Conservation (phyloP, 2,329 filamentous ascomycete species). For the Penicillium sp. region DNA sequence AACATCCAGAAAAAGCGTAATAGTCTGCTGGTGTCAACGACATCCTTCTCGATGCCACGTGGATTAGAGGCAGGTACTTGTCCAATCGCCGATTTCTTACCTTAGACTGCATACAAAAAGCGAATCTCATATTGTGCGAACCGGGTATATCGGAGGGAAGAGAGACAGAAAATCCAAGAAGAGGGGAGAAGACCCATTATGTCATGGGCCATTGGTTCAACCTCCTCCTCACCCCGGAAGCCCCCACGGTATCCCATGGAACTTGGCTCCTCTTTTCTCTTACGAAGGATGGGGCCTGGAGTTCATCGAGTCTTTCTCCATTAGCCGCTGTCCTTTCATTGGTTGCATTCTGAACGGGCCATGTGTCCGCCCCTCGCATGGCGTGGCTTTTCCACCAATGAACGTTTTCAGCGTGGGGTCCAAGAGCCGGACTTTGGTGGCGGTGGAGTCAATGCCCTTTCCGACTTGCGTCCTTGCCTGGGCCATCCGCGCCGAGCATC, state of each 20-base stretch:
- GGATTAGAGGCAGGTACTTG: conserved; percentile 23
- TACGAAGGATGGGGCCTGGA: background rate
- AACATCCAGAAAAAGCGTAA: conserved; percentile 11
- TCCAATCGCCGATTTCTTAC: conserved; percentile 21
- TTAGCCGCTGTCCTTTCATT: conserved; percentile 11
- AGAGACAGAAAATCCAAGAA: background rate
- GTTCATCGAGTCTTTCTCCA: conserved; percentile 1
- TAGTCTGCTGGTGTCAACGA: background rate
- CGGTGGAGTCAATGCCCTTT: conserved; percentile 17
- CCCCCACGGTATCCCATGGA: conserved; percentile 13
- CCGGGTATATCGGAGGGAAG: conserved; percentile 6
- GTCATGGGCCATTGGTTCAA: conserved; percentile 5
- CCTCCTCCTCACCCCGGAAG: conserved; percentile 6
- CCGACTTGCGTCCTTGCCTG: conserved; percentile 10
- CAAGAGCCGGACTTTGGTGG: conserved; percentile 9
- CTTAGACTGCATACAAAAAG: background rate
- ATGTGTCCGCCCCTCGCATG: conserved; percentile 29
- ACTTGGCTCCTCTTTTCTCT: conserved; percentile 5
- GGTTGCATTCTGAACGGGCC: conserved; percentile 20
- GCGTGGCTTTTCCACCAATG: conserved; percentile 20
- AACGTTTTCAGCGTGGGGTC: conserved; percentile 11
- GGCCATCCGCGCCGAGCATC: background rate
- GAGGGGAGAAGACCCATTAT: background rate
- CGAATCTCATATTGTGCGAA: background rate
- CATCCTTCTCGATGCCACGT: conserved; percentile 17